phyloP scores from a whole-genome alignment of 2,329 filamentous ascomycete species.

The Colletotrichum liriopes region DNA sequence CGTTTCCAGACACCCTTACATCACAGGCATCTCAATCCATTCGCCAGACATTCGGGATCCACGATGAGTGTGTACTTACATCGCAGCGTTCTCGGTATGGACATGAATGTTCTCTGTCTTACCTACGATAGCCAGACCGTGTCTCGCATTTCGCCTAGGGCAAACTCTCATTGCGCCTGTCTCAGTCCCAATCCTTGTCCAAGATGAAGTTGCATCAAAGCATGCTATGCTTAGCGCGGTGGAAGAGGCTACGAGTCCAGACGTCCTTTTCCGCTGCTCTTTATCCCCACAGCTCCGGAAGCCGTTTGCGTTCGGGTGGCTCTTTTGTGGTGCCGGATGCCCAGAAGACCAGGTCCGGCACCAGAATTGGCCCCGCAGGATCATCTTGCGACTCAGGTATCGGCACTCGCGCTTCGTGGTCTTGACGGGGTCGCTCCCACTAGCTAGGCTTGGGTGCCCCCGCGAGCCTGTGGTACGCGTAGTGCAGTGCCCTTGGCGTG shows the following conservation, averaged over 20 bases:
- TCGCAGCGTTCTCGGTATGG: background rate
- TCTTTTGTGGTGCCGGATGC: background rate
- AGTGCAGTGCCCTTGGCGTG: background rate
- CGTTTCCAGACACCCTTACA: background rate
- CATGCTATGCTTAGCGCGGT: background rate
- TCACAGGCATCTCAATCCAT: background rate
- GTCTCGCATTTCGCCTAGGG: constrained; percentile 29
- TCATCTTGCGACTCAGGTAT: background rate
- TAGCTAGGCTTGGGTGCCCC: background rate
- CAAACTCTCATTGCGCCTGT: constrained; percentile 25
- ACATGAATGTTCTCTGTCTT: constrained; percentile 17
- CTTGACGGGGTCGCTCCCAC: background rate
- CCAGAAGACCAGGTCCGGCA: background rate
- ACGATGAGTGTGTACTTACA: background rate
- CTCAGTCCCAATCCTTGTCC: constrained; percentile 21
- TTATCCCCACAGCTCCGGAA: constrained; percentile 1
- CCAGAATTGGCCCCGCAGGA: constrained; percentile 4
- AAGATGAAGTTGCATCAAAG: background rate
- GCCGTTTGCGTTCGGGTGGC: constrained; percentile 23
- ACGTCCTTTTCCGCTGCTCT: constrained; percentile 3
- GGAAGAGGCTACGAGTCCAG: constrained; percentile 1
- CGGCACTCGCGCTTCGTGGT: constrained; percentile 7
- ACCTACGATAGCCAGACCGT: constrained; percentile 12
- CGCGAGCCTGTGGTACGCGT: background rate
- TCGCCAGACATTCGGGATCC: background rate